Evolutionary conservation across 768 basidiomycete genomes (phyloP).

Genomic region (Udeniomyces megalosporus): DNA sequence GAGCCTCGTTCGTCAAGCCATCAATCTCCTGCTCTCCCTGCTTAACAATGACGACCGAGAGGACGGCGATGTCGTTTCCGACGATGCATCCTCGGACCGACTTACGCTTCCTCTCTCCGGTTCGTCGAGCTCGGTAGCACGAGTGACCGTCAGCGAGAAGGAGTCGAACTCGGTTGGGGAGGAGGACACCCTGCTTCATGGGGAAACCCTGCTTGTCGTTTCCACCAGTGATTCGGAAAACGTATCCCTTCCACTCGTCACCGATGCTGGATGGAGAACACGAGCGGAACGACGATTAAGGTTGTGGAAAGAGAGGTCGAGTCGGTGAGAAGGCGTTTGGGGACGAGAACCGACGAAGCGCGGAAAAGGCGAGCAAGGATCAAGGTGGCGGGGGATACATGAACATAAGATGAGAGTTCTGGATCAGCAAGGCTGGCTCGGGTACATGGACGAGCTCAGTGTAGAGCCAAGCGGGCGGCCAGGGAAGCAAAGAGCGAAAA

Average conservation of each 20-base stretch:
- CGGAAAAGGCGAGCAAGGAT: background rate
- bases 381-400: background rate
- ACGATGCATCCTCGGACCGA: conserved; percentile 98
- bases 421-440: no score
- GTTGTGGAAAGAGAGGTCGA: conserved; percentile 40
- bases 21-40: conserved; percentile 81
- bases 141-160: conserved; percentile 94
- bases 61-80: conserved; percentile 86
- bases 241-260: conserved; percentile 92
- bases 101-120: conserved; percentile 95
- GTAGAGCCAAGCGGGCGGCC: background rate
- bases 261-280: conserved; percentile 47
- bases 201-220: conserved; percentile 91
- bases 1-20: conserved; percentile 75
- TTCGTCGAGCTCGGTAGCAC: conserved; percentile 83
- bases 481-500: background rate
- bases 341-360: background rate
- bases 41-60: conserved; percentile 88
- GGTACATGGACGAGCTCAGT: no score
- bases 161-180: conserved; percentile 81
- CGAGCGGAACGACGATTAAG: conserved; percentile 10
- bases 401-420: background rate
- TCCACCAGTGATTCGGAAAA: conserved; percentile 91
- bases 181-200: conserved; percentile 97
- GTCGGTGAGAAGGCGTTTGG: conserved; percentile 33